A percentile compares a stretch with the other conserved stretches of the same genome.
These are phyloP conservation scores for Fusarium verticillioides DNA, from an alignment of 2,329 filamentous ascomycete genomes.

Conservation along the genomic window DNA sequence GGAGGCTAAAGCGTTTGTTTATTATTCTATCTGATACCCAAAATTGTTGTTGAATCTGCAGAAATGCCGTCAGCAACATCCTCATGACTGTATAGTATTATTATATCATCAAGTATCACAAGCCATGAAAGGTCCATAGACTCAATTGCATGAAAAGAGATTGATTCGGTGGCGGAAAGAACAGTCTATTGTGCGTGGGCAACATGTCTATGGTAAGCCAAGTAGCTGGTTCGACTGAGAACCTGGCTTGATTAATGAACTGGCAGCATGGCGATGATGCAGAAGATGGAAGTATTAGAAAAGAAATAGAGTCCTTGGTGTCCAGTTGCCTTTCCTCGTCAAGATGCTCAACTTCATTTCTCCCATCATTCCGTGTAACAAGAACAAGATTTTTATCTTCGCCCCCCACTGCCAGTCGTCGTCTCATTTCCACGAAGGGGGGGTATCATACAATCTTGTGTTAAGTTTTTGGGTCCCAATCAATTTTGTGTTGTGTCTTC, in stretches of 20 bases:
- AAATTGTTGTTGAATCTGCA: background rate
- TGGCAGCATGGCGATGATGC: constrained; percentile 28
- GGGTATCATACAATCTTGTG: constrained; percentile 36
- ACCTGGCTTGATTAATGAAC: constrained; percentile 32
- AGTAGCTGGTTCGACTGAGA: constrained; percentile 37
- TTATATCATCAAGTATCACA: background rate
- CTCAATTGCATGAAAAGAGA: background rate
- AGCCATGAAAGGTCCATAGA: background rate
- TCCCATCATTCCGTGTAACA: constrained; percentile 4
- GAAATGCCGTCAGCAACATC: background rate
- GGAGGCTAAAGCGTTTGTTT: background rate
- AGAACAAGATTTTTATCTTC: constrained; percentile 11
- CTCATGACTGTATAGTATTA: background rate
- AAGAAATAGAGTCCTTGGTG: constrained; percentile 6
- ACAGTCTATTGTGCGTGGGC: constrained; percentile 49
- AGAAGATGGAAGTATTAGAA: constrained; percentile 15
- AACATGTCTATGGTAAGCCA: constrained; percentile 45
- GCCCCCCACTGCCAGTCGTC: constrained; percentile 26
- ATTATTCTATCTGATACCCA: constrained; percentile 24
- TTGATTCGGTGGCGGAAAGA: constrained; percentile 39
- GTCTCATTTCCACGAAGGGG: constrained; percentile 29
- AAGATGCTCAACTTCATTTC: constrained; percentile 6
- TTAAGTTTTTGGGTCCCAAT: constrained; percentile 19
- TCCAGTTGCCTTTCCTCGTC: constrained; percentile 9
- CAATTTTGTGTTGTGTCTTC: background rate